Evolutionary conservation across 495 filamentous ascomycete species (phyloP).

Genomic region (Xylaria cubensis): DNA sequence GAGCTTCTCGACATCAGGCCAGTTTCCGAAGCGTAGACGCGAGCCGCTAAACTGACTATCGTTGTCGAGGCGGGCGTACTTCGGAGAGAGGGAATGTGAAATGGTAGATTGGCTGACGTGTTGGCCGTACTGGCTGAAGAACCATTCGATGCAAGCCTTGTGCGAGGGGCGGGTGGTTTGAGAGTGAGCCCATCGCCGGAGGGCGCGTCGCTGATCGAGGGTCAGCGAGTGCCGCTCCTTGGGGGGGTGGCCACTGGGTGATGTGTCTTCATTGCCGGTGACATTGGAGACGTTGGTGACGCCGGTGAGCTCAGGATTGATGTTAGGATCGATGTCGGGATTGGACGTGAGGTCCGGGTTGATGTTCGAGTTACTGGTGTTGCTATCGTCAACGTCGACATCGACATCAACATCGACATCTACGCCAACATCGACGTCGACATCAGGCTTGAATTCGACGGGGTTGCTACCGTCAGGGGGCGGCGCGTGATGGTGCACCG

Average conservation of each 20-base stretch:
- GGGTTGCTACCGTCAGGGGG: slow-evolving; percentile 9
- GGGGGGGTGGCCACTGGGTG: slow-evolving; percentile 28
- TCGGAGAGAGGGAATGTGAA: slow-evolving; percentile 58
- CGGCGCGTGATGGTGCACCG: slow-evolving; percentile 7
- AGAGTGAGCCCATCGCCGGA: slow-evolving; percentile 58
- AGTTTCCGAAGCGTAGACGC: slow-evolving; percentile 60
- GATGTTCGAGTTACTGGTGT: slow-evolving; percentile 27
- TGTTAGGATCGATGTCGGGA: slow-evolving; percentile 6
- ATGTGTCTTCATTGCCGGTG: slow-evolving; percentile 9
- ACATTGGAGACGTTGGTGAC: slow-evolving; percentile 23
- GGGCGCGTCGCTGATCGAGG: slow-evolving; percentile 59
- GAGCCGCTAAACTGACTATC: slow-evolving; percentile 58
- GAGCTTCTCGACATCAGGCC: slow-evolving; percentile 62
- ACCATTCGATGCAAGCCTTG: slow-evolving; percentile 63
- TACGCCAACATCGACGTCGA: neutral
- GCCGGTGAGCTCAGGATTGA: slow-evolving; percentile 24
- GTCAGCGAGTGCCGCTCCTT: slow-evolving; percentile 59
- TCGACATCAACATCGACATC: slow-evolving; percentile 1
- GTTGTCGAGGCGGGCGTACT: slow-evolving; percentile 60
- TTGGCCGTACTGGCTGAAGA: slow-evolving; percentile 56
- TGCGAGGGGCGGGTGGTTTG: slow-evolving; percentile 56
- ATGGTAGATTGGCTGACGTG: slow-evolving; percentile 61
- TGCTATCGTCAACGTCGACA: slow-evolving; percentile 23
- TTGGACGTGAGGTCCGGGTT: slow-evolving; percentile 14
- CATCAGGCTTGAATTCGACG: slow-evolving; percentile 14